Conservation (phyloP, 768 basidiomycete genomes). For the Mycena polygramma region DNA sequence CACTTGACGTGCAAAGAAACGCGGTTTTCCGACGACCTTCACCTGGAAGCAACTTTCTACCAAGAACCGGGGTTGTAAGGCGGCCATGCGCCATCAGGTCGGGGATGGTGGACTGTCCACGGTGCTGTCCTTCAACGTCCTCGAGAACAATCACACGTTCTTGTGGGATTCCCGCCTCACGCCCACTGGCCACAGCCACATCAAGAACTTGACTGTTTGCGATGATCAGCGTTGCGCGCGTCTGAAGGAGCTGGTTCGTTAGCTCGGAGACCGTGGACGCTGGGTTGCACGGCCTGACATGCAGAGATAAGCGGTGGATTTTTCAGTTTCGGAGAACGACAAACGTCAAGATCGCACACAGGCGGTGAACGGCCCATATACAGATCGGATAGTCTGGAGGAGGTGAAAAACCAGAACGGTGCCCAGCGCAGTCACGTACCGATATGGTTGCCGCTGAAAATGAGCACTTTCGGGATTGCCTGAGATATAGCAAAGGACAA, state of each 20-base stretch:
- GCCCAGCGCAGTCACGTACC: background rate
- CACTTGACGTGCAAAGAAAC: conserved; percentile 64
- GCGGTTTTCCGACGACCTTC: conserved; percentile 65
- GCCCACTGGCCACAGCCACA: conserved; percentile 10
- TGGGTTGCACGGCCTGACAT: conserved; percentile 33
- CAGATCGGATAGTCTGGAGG: conserved; percentile 11
- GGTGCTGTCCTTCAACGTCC: background rate
- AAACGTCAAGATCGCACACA: conserved; percentile 57
- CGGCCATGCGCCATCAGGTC: background rate
- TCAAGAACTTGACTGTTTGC: conserved; percentile 6
- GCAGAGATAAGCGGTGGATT: conserved; percentile 23
- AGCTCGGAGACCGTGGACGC: conserved; percentile 1
- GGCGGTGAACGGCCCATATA: conserved; percentile 51
- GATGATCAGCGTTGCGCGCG: conserved; percentile 7
- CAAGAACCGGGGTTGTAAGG: conserved; percentile 41
- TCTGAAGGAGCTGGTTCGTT: conserved; percentile 4
- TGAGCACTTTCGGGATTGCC: background rate
- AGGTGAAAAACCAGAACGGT: background rate
- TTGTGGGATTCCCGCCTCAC: background rate
- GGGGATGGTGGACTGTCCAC: background rate
- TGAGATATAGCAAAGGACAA: background rate
- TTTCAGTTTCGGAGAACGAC: conserved; percentile 28
- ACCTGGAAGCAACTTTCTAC: conserved; percentile 52
- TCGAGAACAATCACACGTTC: conserved; percentile 27
- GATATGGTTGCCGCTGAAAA: conserved; percentile 22